These are phyloP conservation scores for Liriodendron chinense DNA, from an alignment of 164 flowering plant species.

Conservation along the genomic window DNA sequence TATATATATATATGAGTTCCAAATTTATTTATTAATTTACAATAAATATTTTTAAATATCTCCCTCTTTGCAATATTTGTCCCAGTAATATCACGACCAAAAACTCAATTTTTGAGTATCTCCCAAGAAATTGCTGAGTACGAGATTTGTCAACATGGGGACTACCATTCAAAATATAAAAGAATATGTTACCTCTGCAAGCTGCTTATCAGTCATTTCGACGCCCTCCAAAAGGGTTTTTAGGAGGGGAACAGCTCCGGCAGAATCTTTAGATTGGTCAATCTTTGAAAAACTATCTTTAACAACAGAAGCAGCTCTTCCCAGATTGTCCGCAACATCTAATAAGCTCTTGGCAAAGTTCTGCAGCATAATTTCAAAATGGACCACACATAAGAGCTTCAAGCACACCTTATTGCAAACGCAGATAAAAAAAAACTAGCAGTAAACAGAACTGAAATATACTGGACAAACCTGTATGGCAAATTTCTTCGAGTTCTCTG, in stretches of 20 bases:
- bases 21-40: too few relatives aligned
- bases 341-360: conserved; percentile 77
- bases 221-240: conserved; percentile 90
- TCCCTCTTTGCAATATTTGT: too few relatives aligned
- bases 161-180: not conserved
- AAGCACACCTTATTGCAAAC: not conserved
- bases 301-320: conserved; percentile 84
- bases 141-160: not conserved
- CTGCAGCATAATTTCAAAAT: conserved; percentile 39
- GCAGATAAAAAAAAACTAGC: not conserved
- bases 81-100: too few relatives aligned
- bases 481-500: conserved; percentile 82
- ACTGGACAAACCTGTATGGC: conserved; percentile 68
- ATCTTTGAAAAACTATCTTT: conserved; percentile 77
- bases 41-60: too few relatives aligned
- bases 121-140: too few relatives aligned
- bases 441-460: not conserved
- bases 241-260: conserved; percentile 68
- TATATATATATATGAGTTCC: too few relatives aligned
- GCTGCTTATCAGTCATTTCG: conserved; percentile 96
- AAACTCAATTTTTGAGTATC: too few relatives aligned
- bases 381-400: not conserved
- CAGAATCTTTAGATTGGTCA: conserved; percentile 51
- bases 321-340: conserved; percentile 93
- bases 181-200: conserved; percentile 51